These are phyloP conservation scores for Tetrapyrgos nigripes DNA, from an alignment of 1,284 basidiomycete genomes.

Conservation along the genomic window DNA sequence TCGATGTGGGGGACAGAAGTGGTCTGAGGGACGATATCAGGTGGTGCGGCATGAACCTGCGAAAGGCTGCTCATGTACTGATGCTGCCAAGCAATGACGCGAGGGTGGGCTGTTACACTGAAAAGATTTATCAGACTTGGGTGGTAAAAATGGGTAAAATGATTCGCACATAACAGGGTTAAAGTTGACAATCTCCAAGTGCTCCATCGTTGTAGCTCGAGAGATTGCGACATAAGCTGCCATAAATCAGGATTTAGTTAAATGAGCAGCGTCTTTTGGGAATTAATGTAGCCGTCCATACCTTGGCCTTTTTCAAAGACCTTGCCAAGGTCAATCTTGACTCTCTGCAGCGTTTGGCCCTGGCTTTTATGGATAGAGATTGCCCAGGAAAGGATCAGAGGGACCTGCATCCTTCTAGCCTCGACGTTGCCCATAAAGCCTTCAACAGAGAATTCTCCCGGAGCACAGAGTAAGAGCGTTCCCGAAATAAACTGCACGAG, in stretches of 20 bases:
- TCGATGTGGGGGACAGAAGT: too few species aligned
- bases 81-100: conserved; percentile 44
- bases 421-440: conserved; percentile 47
- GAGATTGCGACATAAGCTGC: conserved; percentile 93
- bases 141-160: neutral
- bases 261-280: neutral
- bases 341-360: conserved; percentile 82
- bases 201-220: conserved; percentile 85
- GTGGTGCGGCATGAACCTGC: neutral
- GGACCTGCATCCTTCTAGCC: conserved; percentile 52
- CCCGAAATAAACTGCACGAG: conserved; percentile 60
- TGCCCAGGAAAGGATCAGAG: conserved; percentile 73
- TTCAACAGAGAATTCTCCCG: conserved; percentile 59
- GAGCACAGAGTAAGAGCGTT: conserved; percentile 50
- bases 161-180: conserved; percentile 68
- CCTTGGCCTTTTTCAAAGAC: conserved; percentile 87
- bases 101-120: conserved; percentile 52
- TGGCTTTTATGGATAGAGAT: conserved; percentile 89
- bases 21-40: too few species aligned
- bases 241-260: conserved; percentile 12
- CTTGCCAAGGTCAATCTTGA: conserved; percentile 68
- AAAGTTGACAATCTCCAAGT: conserved; percentile 87
- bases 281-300: conserved; percentile 25
- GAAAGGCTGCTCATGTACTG: conserved; percentile 1
- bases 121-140: conserved; percentile 5